phyloP scores from a whole-genome alignment of 73 alveolate species.

The Symbiodinium pilosum region DNA sequence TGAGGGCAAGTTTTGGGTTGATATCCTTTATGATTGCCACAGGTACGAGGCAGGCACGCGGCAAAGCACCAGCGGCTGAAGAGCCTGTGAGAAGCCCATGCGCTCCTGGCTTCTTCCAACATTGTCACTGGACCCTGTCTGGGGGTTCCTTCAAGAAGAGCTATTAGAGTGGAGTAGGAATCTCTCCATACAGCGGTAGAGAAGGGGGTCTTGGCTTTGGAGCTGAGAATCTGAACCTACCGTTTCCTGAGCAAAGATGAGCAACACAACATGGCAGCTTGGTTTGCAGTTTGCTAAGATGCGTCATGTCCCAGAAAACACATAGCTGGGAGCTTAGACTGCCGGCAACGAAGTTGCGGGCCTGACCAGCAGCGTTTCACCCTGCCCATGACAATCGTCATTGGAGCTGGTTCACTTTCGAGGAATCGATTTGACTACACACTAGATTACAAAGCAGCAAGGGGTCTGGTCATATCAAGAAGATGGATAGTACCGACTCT shows the following conservation, averaged over 20 bases:
- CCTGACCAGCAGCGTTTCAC: neutral
- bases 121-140: no score
- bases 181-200: no score
- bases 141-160: no score
- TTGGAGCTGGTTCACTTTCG: neutral
- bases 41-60: conserved; percentile 28
- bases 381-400: conserved; percentile 3
- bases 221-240: neutral
- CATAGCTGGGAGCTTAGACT: neutral
- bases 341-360: neutral
- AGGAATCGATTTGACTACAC: neutral
- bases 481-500: no score
- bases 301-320: neutral
- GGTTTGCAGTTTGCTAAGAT: neutral
- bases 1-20: no score
- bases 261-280: neutral
- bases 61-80: conserved; percentile 6
- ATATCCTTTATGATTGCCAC: no score
- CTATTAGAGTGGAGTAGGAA: neutral
- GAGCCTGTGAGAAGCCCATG: neutral
- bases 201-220: no score
- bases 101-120: no score
- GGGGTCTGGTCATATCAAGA: no score
- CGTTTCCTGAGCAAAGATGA: neutral
- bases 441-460: no score